Percentiles rank a stretch among this genome's conserved stretches.
phyloP scores from a whole-genome alignment of 768 basidiomycete genomes.

The Lanmaoa rubissima region DNA sequence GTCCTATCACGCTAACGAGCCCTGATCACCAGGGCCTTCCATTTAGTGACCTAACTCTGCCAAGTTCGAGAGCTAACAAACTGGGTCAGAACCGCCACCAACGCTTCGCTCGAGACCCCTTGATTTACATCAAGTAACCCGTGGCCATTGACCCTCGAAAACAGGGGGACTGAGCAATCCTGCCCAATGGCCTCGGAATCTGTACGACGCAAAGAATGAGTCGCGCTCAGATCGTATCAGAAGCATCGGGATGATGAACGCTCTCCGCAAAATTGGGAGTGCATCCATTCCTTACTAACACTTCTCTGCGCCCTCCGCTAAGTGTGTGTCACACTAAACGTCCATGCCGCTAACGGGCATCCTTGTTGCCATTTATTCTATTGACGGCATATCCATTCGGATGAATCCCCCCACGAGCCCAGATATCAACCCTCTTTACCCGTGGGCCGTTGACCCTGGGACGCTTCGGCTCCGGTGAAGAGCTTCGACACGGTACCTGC shows the following conservation, averaged over 20 bases:
- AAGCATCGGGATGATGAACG: slow-evolving; percentile 20
- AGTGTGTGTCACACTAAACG: slow-evolving; percentile 8
- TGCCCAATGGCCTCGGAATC: slow-evolving; percentile 11
- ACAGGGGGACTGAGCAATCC: slow-evolving; percentile 8
- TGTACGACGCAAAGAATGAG: slow-evolving; percentile 3
- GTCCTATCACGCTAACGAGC: slow-evolving; percentile 20
- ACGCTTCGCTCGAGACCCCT: slow-evolving; percentile 16
- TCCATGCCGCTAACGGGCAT: slow-evolving; percentile 7
- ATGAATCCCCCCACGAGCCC: slow-evolving; percentile 4
- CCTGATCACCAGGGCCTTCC: slow-evolving; percentile 32
- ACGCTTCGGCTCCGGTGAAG: not conserved
- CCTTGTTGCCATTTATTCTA: slow-evolving; percentile 5
- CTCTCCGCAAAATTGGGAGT: slow-evolving; percentile 15
- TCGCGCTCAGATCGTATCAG: slow-evolving; percentile 19
- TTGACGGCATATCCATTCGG: slow-evolving; percentile 9
- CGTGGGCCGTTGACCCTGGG: slow-evolving; percentile 9
- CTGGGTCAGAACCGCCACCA: slow-evolving; percentile 1
- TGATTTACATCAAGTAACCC: slow-evolving; percentile 17
- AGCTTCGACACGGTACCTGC: not conserved
- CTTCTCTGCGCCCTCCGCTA: slow-evolving; percentile 29
- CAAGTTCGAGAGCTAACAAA: slow-evolving; percentile 20
- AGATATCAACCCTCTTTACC: slow-evolving; percentile 2
- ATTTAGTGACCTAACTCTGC: slow-evolving; percentile 24
- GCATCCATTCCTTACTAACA: slow-evolving; percentile 27
- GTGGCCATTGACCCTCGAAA: slow-evolving; percentile 19